These are phyloP conservation scores for Trapa bicornis DNA, from an alignment of 345 rosid species.

Conservation along the genomic window DNA sequence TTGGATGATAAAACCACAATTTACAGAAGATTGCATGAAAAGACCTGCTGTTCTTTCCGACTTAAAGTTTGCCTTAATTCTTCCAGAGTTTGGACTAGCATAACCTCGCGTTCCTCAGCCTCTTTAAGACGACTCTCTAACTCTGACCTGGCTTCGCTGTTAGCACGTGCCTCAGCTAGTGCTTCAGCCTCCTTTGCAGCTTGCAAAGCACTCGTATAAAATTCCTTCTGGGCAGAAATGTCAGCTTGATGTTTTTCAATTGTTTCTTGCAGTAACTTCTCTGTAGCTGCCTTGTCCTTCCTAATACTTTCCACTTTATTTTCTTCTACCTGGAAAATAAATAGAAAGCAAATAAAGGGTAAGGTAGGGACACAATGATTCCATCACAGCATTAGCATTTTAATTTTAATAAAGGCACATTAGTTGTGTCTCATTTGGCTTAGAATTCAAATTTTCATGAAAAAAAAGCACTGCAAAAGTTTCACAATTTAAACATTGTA, in stretches of 20 bases:
- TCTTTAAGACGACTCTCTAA: conserved; percentile 75
- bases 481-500: too few species aligned
- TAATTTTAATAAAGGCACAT: neutral
- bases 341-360: neutral
- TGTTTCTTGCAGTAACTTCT: conserved; percentile 86
- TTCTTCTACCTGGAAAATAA: conserved; percentile 69
- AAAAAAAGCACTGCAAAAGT: too few species aligned
- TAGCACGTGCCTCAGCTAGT: conserved; percentile 80
- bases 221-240: conserved; percentile 71
- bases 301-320: conserved; percentile 84
- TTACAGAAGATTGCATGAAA: conserved; percentile 8
- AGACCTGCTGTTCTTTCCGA: conserved; percentile 94
- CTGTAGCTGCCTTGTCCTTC: conserved; percentile 89
- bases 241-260: conserved; percentile 90
- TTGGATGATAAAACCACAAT: neutral
- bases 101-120: conserved; percentile 88
- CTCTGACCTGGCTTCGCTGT: conserved; percentile 84
- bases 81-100: conserved; percentile 90
- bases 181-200: conserved; percentile 95
- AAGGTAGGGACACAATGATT: conserved; percentile 1
- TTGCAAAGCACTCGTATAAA: conserved; percentile 66
- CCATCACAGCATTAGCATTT: conserved; percentile 2
- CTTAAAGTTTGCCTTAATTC: conserved; percentile 87
- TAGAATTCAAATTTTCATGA: too few species aligned
- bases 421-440: too few species aligned